A percentile compares a stretch with the other conserved stretches of the same genome.
These are phyloP conservation scores for Monosporascus sp. DNA, from an alignment of 2,329 filamentous ascomycete genomes.

Conservation along the genomic window DNA sequence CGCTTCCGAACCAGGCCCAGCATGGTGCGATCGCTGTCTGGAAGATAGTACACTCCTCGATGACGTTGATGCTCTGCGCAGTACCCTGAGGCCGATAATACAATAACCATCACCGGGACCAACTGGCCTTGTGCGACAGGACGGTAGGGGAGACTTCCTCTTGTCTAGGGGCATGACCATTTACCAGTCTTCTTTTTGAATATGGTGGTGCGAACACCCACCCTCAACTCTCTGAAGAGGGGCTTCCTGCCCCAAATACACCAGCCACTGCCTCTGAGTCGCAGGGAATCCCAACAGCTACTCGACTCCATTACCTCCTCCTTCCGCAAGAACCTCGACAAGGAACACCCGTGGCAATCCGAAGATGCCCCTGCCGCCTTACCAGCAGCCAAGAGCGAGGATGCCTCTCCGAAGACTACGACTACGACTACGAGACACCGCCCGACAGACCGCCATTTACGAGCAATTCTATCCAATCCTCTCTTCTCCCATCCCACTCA, in stretches of 20 bases:
- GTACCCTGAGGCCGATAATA: background rate
- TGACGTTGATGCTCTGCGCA: background rate
- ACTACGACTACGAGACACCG: constrained; percentile 19
- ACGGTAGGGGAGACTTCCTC: background rate
- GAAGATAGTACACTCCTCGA: background rate
- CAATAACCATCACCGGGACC: background rate
- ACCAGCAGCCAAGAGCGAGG: constrained; percentile 7
- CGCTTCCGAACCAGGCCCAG: background rate
- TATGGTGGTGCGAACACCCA: constrained; percentile 29
- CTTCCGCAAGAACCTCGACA: constrained; percentile 54
- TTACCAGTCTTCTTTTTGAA: constrained; percentile 1
- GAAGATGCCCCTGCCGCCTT: constrained; percentile 18
- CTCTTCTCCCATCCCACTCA: constrained; percentile 38
- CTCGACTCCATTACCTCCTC: constrained; percentile 52
- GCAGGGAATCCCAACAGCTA: constrained; percentile 47
- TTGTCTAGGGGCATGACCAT: background rate
- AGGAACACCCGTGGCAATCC: constrained; percentile 45
- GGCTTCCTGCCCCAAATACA: constrained; percentile 41
- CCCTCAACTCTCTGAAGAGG: constrained; percentile 33
- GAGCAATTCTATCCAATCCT: constrained; percentile 52
- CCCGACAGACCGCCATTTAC: constrained; percentile 47
- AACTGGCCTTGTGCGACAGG: too few relatives aligned
- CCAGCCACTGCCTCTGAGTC: constrained; percentile 46
- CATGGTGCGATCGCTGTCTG: background rate
- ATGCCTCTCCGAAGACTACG: constrained; percentile 2